Percentiles rank a stretch among this genome's conserved stretches.
Conservation (phyloP, 1,284 basidiomycete genomes). For the Ganoderma boninense region DNA sequence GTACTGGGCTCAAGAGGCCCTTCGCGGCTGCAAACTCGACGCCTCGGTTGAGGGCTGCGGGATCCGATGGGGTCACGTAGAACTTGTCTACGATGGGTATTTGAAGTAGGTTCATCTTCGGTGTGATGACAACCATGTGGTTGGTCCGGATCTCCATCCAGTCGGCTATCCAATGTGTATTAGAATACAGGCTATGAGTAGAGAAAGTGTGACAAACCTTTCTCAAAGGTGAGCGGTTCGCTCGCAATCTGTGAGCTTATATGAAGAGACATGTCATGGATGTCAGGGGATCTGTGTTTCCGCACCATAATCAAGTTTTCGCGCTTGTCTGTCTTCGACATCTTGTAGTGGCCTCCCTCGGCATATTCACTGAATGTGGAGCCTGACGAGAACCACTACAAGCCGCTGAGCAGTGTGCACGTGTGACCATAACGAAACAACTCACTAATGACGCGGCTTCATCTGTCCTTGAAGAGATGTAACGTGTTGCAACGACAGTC, state of each 20-base stretch:
- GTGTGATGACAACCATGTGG: slow-evolving; percentile 90
- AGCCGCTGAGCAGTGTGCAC: background rate
- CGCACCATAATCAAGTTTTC: slow-evolving; percentile 91
- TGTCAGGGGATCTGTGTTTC: slow-evolving; percentile 20
- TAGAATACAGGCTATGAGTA: slow-evolving; percentile 31
- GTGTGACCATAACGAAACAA: slow-evolving; percentile 7
- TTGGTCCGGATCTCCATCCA: slow-evolving; percentile 97
- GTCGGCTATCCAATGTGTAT: slow-evolving; percentile 61
- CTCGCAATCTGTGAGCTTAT: slow-evolving; percentile 72
- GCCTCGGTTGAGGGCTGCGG: slow-evolving; percentile 66
- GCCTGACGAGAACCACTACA: slow-evolving; percentile 93
- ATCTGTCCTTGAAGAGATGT: slow-evolving; percentile 90
- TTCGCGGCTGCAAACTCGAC: slow-evolving; percentile 81
- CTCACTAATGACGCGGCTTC: slow-evolving; percentile 91
- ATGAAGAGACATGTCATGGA: background rate
- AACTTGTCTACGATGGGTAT: slow-evolving; percentile 95
- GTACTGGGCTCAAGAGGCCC: slow-evolving; percentile 65
- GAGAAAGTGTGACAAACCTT: slow-evolving; percentile 60
- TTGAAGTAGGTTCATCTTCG: slow-evolving; percentile 94
- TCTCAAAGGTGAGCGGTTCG: slow-evolving; percentile 94
- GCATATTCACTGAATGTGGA: slow-evolving; percentile 94
- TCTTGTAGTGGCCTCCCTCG: slow-evolving; percentile 89
- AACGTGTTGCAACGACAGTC: slow-evolving; percentile 93
- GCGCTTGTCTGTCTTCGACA: slow-evolving; percentile 96
- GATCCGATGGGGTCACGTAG: slow-evolving; percentile 83